These are phyloP conservation scores for Ascosphaera apis DNA, from an alignment of 2,329 filamentous ascomycete genomes.

Conservation along the genomic window DNA sequence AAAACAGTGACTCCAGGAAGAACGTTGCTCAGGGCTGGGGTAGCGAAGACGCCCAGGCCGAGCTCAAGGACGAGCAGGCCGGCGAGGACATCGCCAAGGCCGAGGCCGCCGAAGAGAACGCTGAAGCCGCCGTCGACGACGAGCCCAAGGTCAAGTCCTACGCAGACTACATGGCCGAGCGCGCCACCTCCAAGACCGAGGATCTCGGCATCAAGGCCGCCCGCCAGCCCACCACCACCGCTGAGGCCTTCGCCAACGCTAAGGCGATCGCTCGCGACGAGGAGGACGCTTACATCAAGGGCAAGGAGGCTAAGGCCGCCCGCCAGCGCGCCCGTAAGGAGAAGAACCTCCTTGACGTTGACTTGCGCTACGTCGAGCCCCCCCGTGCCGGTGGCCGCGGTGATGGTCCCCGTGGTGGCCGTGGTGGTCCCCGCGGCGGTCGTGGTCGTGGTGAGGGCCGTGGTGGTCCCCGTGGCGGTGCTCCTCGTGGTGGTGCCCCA, in stretches of 20 bases:
- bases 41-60: conserved; percentile 53
- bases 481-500: no score
- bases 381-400: conserved; percentile 30
- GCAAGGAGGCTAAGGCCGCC: conserved; percentile 47
- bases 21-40: conserved; percentile 67
- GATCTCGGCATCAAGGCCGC: conserved; percentile 41
- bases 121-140: conserved; percentile 10
- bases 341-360: conserved; percentile 76
- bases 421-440: conserved; percentile 28
- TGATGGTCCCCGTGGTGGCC: conserved; percentile 24
- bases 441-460: conserved; percentile 16
- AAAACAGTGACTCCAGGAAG: conserved; percentile 21
- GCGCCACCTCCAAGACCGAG: conserved; percentile 51
- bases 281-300: conserved; percentile 53
- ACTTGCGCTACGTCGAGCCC: conserved; percentile 57
- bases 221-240: conserved; percentile 83
- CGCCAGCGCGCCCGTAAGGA: conserved; percentile 78
- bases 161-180: conserved; percentile 62
- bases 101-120: conserved; percentile 25
- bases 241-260: conserved; percentile 61
- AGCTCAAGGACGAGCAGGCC: conserved; percentile 77
- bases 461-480: conserved; percentile 9
- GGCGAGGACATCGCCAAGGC: conserved; percentile 71
- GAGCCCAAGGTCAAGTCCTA: conserved; percentile 63
- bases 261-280: conserved; percentile 36